Evolutionary conservation across 306 rosid genomes (phyloP).

Genomic region (Pachyrhizus erosus): DNA sequence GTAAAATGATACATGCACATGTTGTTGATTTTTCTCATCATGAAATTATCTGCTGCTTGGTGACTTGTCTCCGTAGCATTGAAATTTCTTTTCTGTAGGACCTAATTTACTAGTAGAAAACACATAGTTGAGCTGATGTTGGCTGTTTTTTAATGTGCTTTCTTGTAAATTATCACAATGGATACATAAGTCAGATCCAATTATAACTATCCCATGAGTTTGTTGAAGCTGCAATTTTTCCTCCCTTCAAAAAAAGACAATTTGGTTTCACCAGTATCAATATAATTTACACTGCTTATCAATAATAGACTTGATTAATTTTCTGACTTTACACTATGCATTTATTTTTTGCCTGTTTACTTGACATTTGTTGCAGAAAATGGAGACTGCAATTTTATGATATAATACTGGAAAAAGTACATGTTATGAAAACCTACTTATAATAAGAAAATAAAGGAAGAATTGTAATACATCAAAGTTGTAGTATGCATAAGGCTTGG

Average conservation of each 20-base stretch:
- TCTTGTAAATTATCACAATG: neutral
- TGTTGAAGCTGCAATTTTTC: neutral
- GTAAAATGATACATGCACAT: neutral
- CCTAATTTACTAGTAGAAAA: conserved; percentile 16
- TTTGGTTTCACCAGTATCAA: neutral
- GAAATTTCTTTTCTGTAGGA: neutral
- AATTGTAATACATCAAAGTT: conserved; percentile 3
- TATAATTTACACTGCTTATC: neutral
- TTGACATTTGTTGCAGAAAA: conserved; percentile 7
- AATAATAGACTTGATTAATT: neutral
- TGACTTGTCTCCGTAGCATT: neutral
- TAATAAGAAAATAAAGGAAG: conserved; percentile 4
- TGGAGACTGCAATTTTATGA: neutral
- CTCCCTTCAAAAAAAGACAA: neutral
- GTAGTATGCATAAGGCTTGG: neutral
- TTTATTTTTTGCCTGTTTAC: conserved; percentile 6
- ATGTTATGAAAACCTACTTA: conserved; percentile 2
- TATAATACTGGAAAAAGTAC: neutral
- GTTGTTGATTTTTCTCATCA: neutral
- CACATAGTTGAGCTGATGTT: neutral
- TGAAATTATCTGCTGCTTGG: conserved; percentile 9
- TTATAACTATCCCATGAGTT: conserved; percentile 21
- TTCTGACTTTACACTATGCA: conserved; percentile 4
- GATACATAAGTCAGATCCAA: neutral
- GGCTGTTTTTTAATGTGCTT: conserved; percentile 14